A percentile compares a stretch with the other conserved stretches of the same genome.
Conservation (phyloP, 768 basidiomycete species). For the Plicaturopsis crispa region DNA sequence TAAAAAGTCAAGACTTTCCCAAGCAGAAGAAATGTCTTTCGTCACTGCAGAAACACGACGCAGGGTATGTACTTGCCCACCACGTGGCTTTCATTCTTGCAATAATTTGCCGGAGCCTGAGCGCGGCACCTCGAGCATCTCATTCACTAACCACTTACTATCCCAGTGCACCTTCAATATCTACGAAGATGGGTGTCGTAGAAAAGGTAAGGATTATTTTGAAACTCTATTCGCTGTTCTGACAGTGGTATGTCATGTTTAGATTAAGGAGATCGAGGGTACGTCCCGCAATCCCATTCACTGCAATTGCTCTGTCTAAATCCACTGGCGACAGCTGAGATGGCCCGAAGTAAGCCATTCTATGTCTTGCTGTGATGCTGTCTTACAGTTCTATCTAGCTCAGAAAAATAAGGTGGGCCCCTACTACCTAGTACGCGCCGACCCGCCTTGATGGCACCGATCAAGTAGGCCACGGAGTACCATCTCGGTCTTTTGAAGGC, state of each 20-base stretch:
- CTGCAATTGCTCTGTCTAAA: too few species aligned
- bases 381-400: slow-evolving; percentile 35
- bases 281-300: slow-evolving; percentile 19
- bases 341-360: slow-evolving; percentile 87
- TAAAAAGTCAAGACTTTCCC: too few species aligned
- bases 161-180: too few species aligned
- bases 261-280: slow-evolving; percentile 98
- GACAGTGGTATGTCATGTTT: slow-evolving; percentile 2
- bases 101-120: too few species aligned
- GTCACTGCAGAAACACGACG: too few species aligned
- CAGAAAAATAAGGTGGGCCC: slow-evolving; percentile 87
- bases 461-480: slow-evolving; percentile 78
- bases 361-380: background rate
- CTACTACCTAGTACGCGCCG: background rate
- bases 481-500: slow-evolving; percentile 92
- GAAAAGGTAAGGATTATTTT: slow-evolving; percentile 63
- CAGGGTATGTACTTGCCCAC: too few species aligned
- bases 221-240: slow-evolving; percentile 2
- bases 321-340: too few species aligned
- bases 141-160: too few species aligned
- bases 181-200: slow-evolving; percentile 83
- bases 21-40: too few species aligned
- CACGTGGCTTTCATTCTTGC: too few species aligned
- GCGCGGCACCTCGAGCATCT: too few species aligned
- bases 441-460: slow-evolving; percentile 8